Conservation (phyloP, 257 asterid genomes). For the Cruciata laevipes region DNA sequence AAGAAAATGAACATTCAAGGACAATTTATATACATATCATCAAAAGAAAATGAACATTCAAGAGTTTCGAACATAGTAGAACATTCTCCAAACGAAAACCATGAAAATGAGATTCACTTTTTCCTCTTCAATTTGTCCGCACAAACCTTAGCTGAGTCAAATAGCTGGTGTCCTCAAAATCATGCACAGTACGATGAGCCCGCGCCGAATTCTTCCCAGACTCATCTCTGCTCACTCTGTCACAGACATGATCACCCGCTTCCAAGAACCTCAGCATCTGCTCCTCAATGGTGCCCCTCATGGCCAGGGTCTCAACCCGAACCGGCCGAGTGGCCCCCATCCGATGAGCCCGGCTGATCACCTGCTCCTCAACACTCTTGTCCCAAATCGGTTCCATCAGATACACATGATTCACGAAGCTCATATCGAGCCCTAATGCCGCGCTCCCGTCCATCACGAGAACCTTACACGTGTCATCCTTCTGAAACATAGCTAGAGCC, state of each 20-base stretch:
- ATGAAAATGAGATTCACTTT: neutral
- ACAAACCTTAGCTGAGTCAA: conserved; percentile 72
- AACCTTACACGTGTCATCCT: conserved; percentile 79
- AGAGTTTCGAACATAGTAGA: neutral
- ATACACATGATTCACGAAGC: conserved; percentile 86
- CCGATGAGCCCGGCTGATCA: conserved; percentile 97
- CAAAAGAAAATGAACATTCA: neutral
- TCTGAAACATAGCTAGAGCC: conserved; percentile 73
- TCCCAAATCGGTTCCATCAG: conserved; percentile 99
- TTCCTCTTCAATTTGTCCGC: conserved; percentile 29
- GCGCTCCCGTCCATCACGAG: conserved; percentile 99
- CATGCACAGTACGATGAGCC: conserved; percentile 69
- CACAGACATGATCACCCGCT: conserved; percentile 48
- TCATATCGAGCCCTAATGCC: conserved; percentile 96
- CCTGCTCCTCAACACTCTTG: conserved; percentile 98
- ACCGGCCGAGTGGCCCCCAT: conserved; percentile 96
- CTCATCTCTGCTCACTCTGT: conserved; percentile 47
- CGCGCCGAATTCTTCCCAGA: conserved; percentile 42
- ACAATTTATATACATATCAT: neutral
- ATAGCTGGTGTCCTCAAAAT: conserved; percentile 89
- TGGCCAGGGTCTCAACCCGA: conserved; percentile 82
- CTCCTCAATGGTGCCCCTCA: conserved; percentile 93
- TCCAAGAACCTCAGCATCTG: conserved; percentile 92
- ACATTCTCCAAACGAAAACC: neutral
- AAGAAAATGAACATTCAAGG: too few species aligned